These are phyloP conservation scores for Myxozyma monticola DNA, from an alignment of 805 yeast species.

Conservation along the genomic window DNA sequence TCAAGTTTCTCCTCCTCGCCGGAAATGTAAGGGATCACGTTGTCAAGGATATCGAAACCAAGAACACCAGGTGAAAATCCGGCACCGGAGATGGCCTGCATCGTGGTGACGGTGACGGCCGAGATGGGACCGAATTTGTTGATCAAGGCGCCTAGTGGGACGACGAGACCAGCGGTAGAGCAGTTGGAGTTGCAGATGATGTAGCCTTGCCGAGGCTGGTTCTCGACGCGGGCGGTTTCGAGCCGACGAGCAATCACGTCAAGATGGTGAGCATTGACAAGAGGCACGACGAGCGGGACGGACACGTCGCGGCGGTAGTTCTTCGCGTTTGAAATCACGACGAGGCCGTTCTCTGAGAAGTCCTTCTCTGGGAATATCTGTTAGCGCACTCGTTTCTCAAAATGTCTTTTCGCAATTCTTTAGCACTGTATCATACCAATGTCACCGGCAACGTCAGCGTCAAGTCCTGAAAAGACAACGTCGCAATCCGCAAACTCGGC, in stretches of 20 bases:
- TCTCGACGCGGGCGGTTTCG: conserved; percentile 43
- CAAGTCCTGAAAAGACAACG: conserved; percentile 91
- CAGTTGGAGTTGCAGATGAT: conserved; percentile 96
- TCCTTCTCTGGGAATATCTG: conserved; percentile 59
- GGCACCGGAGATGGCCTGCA: conserved; percentile 98
- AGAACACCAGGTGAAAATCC: conserved; percentile 98
- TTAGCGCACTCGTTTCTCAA: too few species aligned
- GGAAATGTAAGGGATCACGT: conserved; percentile 88
- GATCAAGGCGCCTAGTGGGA: conserved; percentile 91
- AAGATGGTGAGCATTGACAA: conserved; percentile 89
- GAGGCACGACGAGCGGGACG: conserved; percentile 94
- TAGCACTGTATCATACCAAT: conserved; percentile 44
- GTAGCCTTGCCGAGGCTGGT: conserved; percentile 70
- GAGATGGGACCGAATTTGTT: conserved; percentile 90
- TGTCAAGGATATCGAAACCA: conserved; percentile 91
- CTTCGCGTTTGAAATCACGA: conserved; percentile 91
- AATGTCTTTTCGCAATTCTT: too few species aligned
- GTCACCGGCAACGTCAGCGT: conserved; percentile 88
- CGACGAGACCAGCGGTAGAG: conserved; percentile 96
- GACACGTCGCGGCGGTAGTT: conserved; percentile 85
- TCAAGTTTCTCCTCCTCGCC: conserved; percentile 99
- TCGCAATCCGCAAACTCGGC: conserved; percentile 85
- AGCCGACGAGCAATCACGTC: conserved; percentile 64
- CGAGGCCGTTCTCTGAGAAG: conserved; percentile 77
- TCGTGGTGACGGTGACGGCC: conserved; percentile 80